phyloP scores from a whole-genome alignment of 306 rosid genomes.

The Vachellia pachyceras region DNA sequence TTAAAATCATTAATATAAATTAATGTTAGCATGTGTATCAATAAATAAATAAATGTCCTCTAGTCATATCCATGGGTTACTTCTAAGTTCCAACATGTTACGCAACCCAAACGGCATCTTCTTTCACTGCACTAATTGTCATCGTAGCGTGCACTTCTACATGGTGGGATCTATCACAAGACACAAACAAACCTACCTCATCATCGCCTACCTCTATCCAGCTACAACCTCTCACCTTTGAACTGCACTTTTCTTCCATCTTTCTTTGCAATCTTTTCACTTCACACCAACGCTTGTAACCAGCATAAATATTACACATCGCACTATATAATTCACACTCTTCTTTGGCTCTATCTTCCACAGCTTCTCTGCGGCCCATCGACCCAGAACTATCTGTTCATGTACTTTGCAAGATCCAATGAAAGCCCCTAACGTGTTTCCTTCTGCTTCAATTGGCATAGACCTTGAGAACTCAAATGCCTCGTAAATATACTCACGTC shows the following conservation, averaged over 20 bases:
- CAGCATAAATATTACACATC: slow-evolving; percentile 71
- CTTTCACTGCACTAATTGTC: slow-evolving; percentile 53
- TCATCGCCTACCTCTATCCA: slow-evolving; percentile 69
- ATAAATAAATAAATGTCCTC: too few relatives aligned
- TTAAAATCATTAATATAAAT: background rate
- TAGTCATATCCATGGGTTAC: too few relatives aligned
- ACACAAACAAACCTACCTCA: slow-evolving; percentile 56
- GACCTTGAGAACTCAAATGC: slow-evolving; percentile 62
- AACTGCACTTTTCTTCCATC: slow-evolving; percentile 49
- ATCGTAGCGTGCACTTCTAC: slow-evolving; percentile 48
- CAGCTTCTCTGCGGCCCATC: slow-evolving; percentile 72
- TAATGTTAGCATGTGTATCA: too few relatives aligned
- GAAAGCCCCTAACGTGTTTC: slow-evolving; percentile 66
- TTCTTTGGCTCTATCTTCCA: slow-evolving; percentile 58
- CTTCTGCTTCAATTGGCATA: slow-evolving; percentile 56
- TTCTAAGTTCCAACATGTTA: background rate
- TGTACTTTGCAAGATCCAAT: slow-evolving; percentile 75
- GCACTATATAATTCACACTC: slow-evolving; percentile 57
- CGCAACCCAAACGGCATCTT: slow-evolving; percentile 32
- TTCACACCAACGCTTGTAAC: slow-evolving; percentile 65
- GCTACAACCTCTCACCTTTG: slow-evolving; percentile 68
- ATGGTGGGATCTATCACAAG: slow-evolving; percentile 59
- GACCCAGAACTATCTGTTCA: slow-evolving; percentile 55
- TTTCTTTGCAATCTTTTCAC: slow-evolving; percentile 58
- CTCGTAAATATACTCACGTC: slow-evolving; percentile 70